These are phyloP conservation scores for Sugiyamaella boreocaroliniensis DNA, from an alignment of 805 yeast species.

Conservation along the genomic window DNA sequence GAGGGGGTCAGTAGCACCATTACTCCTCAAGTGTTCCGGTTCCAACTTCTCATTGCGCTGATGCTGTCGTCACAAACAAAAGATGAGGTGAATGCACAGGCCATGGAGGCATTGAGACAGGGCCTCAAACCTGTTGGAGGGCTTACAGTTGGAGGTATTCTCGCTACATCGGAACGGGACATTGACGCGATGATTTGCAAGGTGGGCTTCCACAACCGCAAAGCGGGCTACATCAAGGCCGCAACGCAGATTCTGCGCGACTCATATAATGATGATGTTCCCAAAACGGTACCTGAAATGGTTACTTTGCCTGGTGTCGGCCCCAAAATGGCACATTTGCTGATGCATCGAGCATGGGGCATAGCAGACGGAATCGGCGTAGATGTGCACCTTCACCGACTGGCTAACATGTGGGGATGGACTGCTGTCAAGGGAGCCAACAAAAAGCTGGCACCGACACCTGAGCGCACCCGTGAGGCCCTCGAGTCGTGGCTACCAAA, in stretches of 20 bases:
- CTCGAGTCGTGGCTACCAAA: conserved; percentile 70
- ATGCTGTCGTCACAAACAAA: conserved; percentile 91
- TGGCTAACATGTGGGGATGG: conserved; percentile 80
- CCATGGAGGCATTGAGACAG: conserved; percentile 55
- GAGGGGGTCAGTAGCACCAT: conserved; percentile 28
- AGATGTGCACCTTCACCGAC: conserved; percentile 81
- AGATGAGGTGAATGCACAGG: conserved; percentile 75
- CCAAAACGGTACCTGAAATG: conserved; percentile 59
- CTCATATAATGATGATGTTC: conserved; percentile 60
- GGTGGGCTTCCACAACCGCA: conserved; percentile 83
- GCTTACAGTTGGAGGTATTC: conserved; percentile 27
- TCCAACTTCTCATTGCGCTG: conserved; percentile 69
- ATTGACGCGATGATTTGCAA: conserved; percentile 62
- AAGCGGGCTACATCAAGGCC: conserved; percentile 61
- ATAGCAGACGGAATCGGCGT: conserved; percentile 81
- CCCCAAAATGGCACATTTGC: conserved; percentile 85
- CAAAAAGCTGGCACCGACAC: conserved; percentile 39
- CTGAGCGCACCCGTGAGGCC: conserved; percentile 66
- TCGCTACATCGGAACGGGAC: conserved; percentile 37
- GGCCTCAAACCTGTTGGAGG: conserved; percentile 40
- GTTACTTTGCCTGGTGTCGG: conserved; percentile 84
- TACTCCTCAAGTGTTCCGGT: conserved; percentile 42
- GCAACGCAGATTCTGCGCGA: conserved; percentile 49
- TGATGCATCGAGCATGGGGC: conserved; percentile 78
- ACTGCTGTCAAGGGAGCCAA: conserved; percentile 34